phyloP scores from a whole-genome alignment of 2,329 filamentous ascomycete species.

The Aspergillus aculeatus region DNA sequence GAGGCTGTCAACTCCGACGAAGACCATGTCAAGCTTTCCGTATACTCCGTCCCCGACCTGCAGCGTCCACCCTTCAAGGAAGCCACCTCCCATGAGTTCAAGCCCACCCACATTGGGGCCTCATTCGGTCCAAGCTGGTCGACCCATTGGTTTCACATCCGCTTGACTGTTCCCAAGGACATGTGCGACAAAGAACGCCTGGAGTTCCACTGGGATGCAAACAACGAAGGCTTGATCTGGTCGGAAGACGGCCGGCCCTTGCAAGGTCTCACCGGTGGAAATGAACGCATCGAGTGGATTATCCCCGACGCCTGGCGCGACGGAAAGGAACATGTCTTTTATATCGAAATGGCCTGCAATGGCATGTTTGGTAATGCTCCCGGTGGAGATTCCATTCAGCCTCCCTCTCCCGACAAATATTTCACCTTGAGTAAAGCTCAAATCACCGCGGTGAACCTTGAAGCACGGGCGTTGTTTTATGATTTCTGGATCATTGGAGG shows the following conservation, averaged over 20 bases:
- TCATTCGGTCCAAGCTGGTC: constrained; percentile 93
- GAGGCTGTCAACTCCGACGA: constrained; percentile 67
- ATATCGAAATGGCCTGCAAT: constrained; percentile 98
- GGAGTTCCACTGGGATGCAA: constrained; percentile 95
- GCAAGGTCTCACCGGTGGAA: constrained; percentile 86
- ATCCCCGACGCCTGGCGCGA: constrained; percentile 78
- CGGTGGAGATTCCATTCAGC: constrained; percentile 81
- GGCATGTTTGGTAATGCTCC: constrained; percentile 95
- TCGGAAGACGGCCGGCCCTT: constrained; percentile 83
- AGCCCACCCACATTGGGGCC: constrained; percentile 69
- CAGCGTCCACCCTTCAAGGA: constrained; percentile 83
- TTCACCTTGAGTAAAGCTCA: constrained; percentile 75
- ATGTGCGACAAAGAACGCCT: constrained; percentile 74
- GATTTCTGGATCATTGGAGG: constrained; percentile 90
- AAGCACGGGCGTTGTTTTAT: constrained; percentile 78
- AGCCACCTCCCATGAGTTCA: constrained; percentile 73
- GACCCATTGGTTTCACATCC: constrained; percentile 93
- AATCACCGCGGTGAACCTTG: constrained; percentile 84
- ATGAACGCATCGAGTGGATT: constrained; percentile 88
- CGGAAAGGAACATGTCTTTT: constrained; percentile 83
- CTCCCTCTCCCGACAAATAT: constrained; percentile 79
- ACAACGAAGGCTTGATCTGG: constrained; percentile 95
- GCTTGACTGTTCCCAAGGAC: constrained; percentile 71
- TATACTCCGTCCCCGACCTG: constrained; percentile 78
- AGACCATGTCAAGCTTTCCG: constrained; percentile 77